These are phyloP conservation scores for Centella asiatica DNA, from an alignment of 129 eudicot genomes.

Conservation along the genomic window DNA sequence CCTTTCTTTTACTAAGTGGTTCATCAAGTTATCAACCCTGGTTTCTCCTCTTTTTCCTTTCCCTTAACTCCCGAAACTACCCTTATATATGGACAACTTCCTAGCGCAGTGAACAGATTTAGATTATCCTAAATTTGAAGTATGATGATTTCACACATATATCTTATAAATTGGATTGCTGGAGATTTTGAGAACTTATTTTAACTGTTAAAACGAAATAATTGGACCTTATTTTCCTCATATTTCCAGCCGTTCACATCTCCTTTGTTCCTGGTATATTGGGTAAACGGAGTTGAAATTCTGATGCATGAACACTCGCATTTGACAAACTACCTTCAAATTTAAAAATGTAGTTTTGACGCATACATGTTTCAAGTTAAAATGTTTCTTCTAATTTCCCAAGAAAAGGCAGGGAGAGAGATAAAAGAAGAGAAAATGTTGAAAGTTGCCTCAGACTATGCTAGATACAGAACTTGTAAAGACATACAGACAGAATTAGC, in stretches of 20 bases:
- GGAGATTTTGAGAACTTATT: background rate
- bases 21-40: background rate
- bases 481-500: background rate
- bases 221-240: background rate
- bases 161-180: background rate
- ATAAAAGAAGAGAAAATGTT: too few relatives aligned
- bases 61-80: background rate
- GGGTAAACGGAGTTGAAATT: too few relatives aligned
- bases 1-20: slow-evolving; percentile 6
- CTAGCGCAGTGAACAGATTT: background rate
- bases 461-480: too few relatives aligned
- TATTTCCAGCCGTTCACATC: background rate
- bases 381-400: too few relatives aligned
- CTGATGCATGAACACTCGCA: too few relatives aligned
- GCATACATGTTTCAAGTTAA: too few relatives aligned
- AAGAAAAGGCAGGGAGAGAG: too few relatives aligned
- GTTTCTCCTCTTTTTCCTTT: background rate
- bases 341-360: background rate
- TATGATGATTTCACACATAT: background rate
- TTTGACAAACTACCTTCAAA: too few relatives aligned
- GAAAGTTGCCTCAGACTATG: too few relatives aligned
- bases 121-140: background rate
- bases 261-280: too few relatives aligned
- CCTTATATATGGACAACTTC: background rate
- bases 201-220: too few relatives aligned